Conservation (phyloP, 2,329 filamentous ascomycete genomes). For the Curvularia sp. region DNA sequence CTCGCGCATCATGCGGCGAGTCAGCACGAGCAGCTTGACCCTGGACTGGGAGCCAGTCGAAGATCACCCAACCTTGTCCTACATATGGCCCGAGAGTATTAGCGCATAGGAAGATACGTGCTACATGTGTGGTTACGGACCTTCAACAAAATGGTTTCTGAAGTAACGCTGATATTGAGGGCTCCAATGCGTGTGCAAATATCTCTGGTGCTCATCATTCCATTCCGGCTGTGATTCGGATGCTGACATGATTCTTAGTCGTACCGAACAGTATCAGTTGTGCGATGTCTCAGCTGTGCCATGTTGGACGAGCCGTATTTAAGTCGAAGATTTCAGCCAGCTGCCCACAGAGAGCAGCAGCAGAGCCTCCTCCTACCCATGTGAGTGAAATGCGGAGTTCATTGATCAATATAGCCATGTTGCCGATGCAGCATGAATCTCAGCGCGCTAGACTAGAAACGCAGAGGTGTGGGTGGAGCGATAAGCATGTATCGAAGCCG, state of each 20-base stretch:
- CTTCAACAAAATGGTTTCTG: background rate
- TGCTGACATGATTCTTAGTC: background rate
- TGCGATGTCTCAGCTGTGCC: background rate
- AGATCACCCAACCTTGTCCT: background rate
- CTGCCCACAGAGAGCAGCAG: background rate
- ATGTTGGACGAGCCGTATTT: constrained; percentile 1
- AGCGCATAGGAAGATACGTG: background rate
- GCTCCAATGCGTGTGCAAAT: background rate
- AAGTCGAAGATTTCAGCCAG: background rate
- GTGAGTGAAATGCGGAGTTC: background rate
- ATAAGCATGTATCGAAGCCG: background rate
- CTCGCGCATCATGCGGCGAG: background rate
- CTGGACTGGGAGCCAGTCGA: background rate
- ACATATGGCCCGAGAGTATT: background rate
- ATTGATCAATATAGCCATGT: constrained; percentile 1
- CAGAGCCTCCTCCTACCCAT: constrained; percentile 1
- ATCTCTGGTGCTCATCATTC: background rate
- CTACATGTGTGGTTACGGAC: background rate
- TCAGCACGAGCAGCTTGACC: background rate
- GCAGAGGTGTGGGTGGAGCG: background rate
- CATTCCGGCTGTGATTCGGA: background rate
- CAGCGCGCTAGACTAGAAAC: background rate
- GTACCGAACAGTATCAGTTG: background rate
- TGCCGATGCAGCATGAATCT: background rate
- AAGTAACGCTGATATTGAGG: background rate